Conservation (phyloP, 78 protist species). For the Isochrysis galbana region DNA sequence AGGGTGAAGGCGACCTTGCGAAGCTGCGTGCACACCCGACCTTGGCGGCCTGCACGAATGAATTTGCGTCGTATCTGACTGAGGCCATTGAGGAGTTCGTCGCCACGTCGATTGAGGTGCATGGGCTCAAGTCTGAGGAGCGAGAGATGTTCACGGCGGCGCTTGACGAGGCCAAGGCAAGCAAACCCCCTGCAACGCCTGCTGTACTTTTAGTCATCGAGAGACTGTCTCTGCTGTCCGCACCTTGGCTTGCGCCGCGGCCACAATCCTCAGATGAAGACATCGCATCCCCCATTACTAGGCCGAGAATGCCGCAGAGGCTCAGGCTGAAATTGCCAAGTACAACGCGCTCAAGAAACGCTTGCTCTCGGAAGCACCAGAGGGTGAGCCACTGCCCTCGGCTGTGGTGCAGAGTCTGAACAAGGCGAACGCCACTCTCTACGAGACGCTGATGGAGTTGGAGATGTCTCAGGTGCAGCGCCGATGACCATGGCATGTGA, state of each 20-base stretch:
- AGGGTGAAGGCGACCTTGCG: not conserved
- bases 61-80: not conserved
- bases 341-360: not conserved
- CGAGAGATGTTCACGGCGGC: not conserved
- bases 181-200: too few relatives aligned
- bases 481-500: too few relatives aligned
- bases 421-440: not conserved
- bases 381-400: too few relatives aligned
- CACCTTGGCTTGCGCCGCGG: too few relatives aligned
- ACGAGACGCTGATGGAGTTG: slow-evolving; percentile 10
- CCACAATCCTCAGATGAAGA: too few relatives aligned
- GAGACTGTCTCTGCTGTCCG: too few relatives aligned
- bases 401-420: not conserved
- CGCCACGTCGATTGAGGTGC: not conserved
- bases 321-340: not conserved
- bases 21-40: not conserved
- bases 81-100: not conserved
- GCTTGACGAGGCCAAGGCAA: not conserved
- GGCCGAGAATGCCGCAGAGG: not conserved
- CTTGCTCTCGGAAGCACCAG: too few relatives aligned
- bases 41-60: not conserved
- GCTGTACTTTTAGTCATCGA: too few relatives aligned
- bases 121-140: not conserved
- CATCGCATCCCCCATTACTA: too few relatives aligned
- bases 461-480: not conserved